Base-by-base conservation (phyloP, 2,329 filamentous ascomycete genomes). In the Westerdykella aurantiaca region DNA sequence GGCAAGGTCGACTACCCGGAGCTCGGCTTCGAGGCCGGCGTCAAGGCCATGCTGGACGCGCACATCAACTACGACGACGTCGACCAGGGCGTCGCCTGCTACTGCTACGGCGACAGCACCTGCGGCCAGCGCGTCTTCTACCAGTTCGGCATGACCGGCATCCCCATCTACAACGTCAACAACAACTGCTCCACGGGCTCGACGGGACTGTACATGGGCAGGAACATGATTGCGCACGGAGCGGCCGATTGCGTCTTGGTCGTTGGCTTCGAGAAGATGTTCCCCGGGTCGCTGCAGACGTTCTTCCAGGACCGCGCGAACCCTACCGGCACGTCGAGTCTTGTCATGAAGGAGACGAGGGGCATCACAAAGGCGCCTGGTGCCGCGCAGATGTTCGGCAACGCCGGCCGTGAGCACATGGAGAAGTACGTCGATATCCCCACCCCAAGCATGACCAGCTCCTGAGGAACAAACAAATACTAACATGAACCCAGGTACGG, bases 101-200 rank as follows among this genome's bases (percentile, higher is more conserved):
- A 95, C 76, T 95, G 89, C 77, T 96, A 95, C 68, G 91, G 91
- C 63, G 91, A 97, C 74, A 89, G 83, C 51, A 95, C 91, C 44
- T 93, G 86, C 70, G 91, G 91, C 38, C 91, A 97, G 75, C 85
- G 91, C 53, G 90, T 97, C 62, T 96, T 97, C 72, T 97, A 97
- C 73, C 91, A 97, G 72, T 96, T 97, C 69, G 93, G 91, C 73
- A 90, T 97, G 84, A 96, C 90, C 35, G 78, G 85, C 62, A 96
- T 97, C 58, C 91, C 91, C 60, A 88, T 97, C 66, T 90, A 94
- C 77, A 97, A 97, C 63, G 88, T 95, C 63, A 97, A 96, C 79
- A 97, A 97, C 78, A 96, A 96, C 75, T 97, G 91, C 77, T 88
- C 87, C 4, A 97, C 91, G 0, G 93, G 91, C n/a, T 89, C 85